Conservation (phyloP, 257 asterid species). For the Fraxinus anomala region DNA sequence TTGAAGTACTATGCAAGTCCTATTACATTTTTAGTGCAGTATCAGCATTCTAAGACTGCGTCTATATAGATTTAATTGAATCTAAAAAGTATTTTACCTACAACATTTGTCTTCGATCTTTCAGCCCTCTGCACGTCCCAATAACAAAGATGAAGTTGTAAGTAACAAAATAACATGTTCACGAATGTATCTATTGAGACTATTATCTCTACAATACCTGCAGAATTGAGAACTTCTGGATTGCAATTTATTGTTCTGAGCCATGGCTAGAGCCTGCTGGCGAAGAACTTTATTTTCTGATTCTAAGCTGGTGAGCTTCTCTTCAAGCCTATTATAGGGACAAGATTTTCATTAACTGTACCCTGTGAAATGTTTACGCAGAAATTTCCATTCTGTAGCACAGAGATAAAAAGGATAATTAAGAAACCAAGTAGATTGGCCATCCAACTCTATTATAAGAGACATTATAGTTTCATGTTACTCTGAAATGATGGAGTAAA, state of each 20-base stretch:
- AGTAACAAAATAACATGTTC: slow-evolving; percentile 30
- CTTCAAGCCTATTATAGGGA: slow-evolving; percentile 73
- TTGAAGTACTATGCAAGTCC: slow-evolving; percentile 80
- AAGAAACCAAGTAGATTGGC: background rate
- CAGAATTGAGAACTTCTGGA: slow-evolving; percentile 78
- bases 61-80: slow-evolving; percentile 7
- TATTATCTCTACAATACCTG: slow-evolving; percentile 52
- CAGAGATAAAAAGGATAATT: slow-evolving; percentile 13
- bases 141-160: slow-evolving; percentile 27
- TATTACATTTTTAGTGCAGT: slow-evolving; percentile 27
- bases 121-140: slow-evolving; percentile 64
- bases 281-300: slow-evolving; percentile 95
- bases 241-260: slow-evolving; percentile 73
- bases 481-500: no score
- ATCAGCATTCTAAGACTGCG: slow-evolving; percentile 23
- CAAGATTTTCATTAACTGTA: slow-evolving; percentile 31
- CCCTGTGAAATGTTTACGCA: slow-evolving; percentile 1
- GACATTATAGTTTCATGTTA: no score
- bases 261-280: slow-evolving; percentile 96
- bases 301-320: slow-evolving; percentile 85
- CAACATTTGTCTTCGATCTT: slow-evolving; percentile 59
- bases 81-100: slow-evolving; percentile 46
- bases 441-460: background rate
- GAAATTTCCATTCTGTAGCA: slow-evolving; percentile 20
- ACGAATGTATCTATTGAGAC: slow-evolving; percentile 21